Conservation (phyloP, 2,329 filamentous ascomycete genomes). For the Teratosphaeria viscida region DNA sequence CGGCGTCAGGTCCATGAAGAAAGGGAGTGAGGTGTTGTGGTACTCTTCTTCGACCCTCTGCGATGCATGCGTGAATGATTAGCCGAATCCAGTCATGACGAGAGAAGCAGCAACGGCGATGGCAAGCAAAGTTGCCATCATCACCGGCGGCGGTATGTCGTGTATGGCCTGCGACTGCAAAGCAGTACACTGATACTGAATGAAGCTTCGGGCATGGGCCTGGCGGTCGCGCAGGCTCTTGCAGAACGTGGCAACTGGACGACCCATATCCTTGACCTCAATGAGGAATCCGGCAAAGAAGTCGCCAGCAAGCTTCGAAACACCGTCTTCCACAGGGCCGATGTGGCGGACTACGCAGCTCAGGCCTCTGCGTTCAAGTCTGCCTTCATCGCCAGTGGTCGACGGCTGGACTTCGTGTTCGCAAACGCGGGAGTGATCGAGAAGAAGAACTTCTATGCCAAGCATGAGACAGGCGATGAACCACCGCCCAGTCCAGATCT, state of each 20-base stretch:
- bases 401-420: constrained; percentile 38
- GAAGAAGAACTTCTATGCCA: constrained; percentile 31
- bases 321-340: constrained; percentile 28
- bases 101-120: background rate
- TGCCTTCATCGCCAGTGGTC: constrained; percentile 22
- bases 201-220: constrained; percentile 33
- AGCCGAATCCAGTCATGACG: too few relatives aligned
- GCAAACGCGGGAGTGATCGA: constrained; percentile 40
- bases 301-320: constrained; percentile 18
- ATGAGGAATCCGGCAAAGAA: constrained; percentile 23
- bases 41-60: too few relatives aligned
- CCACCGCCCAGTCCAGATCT: constrained; percentile 22
- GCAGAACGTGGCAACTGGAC: constrained; percentile 27
- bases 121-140: constrained; percentile 14
- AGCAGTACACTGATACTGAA: background rate
- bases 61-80: too few relatives aligned
- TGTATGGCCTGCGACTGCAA: background rate
- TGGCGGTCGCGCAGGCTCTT: constrained; percentile 30
- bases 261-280: constrained; percentile 33
- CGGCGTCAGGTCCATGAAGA: background rate
- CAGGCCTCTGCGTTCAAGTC: constrained; percentile 28
- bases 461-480: constrained; percentile 11
- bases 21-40: background rate
- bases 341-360: constrained; percentile 28
- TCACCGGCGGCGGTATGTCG: constrained; percentile 17